Conservation (phyloP, 371 early-diverging fungal genomes). For the Mucor irregularis region DNA sequence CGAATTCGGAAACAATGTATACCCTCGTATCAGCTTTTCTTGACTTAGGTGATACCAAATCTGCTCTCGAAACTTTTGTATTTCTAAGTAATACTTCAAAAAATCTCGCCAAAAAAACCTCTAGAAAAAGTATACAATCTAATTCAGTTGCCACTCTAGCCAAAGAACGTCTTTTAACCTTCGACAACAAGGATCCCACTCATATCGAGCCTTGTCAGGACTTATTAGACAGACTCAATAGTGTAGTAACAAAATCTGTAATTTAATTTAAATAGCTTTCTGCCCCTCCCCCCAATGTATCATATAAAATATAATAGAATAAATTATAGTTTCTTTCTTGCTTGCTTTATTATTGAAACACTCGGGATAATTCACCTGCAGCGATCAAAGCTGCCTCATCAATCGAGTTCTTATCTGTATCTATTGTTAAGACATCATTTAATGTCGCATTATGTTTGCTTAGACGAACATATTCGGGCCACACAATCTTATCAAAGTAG, state of each 20-base stretch:
- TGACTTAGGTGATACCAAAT: slow-evolving; percentile 51
- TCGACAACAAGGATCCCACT: slow-evolving; percentile 5
- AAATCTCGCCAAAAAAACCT: background rate
- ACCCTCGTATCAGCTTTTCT: slow-evolving; percentile 57
- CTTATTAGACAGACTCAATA: slow-evolving; percentile 34
- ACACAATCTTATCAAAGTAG: slow-evolving; percentile 83
- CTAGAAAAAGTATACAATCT: background rate
- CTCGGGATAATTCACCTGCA: no score
- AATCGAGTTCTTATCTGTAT: slow-evolving; percentile 30
- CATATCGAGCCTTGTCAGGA: slow-evolving; percentile 28
- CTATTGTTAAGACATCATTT: slow-evolving; percentile 20
- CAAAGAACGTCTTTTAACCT: slow-evolving; percentile 7
- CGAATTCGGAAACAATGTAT: slow-evolving; percentile 51
- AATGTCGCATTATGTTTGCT: slow-evolving; percentile 17
- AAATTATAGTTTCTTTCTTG: no score
- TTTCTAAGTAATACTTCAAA: slow-evolving; percentile 23
- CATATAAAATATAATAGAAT: no score
- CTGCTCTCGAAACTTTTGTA: slow-evolving; percentile 49
- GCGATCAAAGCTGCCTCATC: slow-evolving; percentile 26
- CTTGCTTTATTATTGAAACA: no score
- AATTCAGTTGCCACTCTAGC: slow-evolving; percentile 24
- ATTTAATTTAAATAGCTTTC: no score
- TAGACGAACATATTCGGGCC: slow-evolving; percentile 73
- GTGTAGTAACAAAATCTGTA: slow-evolving; percentile 18
- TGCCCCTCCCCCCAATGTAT: no score